Percentiles rank a stretch among this genome's conserved stretches.
These are phyloP conservation scores for Verticillium alfalfae DNA, from an alignment of 2,329 filamentous ascomycete genomes.

Conservation along the genomic window DNA sequence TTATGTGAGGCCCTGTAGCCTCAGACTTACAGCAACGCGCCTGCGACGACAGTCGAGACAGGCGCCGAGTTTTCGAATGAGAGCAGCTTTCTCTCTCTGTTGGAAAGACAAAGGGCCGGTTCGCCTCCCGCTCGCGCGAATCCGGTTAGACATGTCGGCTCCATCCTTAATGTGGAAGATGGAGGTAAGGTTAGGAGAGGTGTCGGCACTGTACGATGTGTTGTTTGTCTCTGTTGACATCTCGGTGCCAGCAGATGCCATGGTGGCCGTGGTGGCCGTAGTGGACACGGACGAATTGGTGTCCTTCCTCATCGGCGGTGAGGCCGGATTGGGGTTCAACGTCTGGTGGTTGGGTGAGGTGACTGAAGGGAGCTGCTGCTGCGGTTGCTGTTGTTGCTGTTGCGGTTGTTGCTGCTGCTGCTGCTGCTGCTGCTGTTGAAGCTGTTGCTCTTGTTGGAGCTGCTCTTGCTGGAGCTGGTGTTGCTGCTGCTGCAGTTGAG, in stretches of 20 bases:
- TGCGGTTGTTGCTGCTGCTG: constrained; percentile 13
- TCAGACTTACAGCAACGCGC: constrained; percentile 50
- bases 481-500: constrained; percentile 3
- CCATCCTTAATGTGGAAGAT: constrained; percentile 53
- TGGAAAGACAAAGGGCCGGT: constrained; percentile 54
- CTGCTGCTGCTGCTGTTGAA: constrained; percentile 12
- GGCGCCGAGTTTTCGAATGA: constrained; percentile 55
- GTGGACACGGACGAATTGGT: constrained; percentile 50
- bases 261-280: constrained; percentile 42
- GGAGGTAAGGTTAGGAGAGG: constrained; percentile 42
- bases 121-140: constrained; percentile 51
- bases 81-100: constrained; percentile 52
- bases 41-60: constrained; percentile 50
- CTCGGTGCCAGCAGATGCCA: constrained; percentile 27
- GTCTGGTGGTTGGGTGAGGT: constrained; percentile 2
- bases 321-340: constrained; percentile 14
- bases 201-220: constrained; percentile 47
- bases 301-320: constrained; percentile 36
- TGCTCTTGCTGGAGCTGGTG: constrained; percentile 13
- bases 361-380: constrained; percentile 13
- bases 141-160: constrained; percentile 45
- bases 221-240: constrained; percentile 40
- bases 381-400: not conserved
- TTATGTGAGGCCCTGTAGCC: not conserved
- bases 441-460: constrained; percentile 16